Evolutionary conservation across 768 basidiomycete genomes (phyloP).

Genomic region (Boletus barrowsii): DNA sequence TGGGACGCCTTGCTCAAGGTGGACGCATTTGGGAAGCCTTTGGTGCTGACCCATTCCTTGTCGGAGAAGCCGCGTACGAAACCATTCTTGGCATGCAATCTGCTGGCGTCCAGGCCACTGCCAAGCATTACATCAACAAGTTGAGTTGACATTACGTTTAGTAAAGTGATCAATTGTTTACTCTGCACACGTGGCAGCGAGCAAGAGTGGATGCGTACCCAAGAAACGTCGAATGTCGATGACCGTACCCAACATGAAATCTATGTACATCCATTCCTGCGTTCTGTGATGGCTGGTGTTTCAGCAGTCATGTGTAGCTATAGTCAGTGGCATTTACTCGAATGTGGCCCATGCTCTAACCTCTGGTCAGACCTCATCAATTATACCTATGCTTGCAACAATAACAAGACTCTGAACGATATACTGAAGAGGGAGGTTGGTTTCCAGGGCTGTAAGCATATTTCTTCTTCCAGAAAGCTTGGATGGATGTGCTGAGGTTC

Average conservation of each 20-base stretch:
- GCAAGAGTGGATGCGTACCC: slow-evolving; percentile 35
- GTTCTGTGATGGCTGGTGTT: slow-evolving; percentile 62
- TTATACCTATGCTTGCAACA: slow-evolving; percentile 62
- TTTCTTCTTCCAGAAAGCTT: not conserved
- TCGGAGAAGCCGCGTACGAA: slow-evolving; percentile 74
- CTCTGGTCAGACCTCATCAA: slow-evolving; percentile 46
- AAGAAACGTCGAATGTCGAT: slow-evolving; percentile 38
- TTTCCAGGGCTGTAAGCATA: slow-evolving; percentile 56
- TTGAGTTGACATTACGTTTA: slow-evolving; percentile 31
- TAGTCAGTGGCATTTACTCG: slow-evolving; percentile 26
- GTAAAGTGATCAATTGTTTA: not conserved
- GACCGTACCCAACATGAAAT: slow-evolving; percentile 52
- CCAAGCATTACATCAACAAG: slow-evolving; percentile 80
- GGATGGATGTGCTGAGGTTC: not conserved
- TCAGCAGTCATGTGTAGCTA: slow-evolving; percentile 68
- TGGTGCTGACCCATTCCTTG: slow-evolving; percentile 83
- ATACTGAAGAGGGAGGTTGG: slow-evolving; percentile 63
- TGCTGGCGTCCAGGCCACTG: slow-evolving; percentile 82
- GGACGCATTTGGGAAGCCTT: slow-evolving; percentile 97
- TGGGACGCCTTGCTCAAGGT: slow-evolving; percentile 72
- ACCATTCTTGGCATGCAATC: slow-evolving; percentile 81
- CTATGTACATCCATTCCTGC: slow-evolving; percentile 55
- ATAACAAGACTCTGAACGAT: slow-evolving; percentile 55
- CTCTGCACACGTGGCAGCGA: slow-evolving; percentile 21
- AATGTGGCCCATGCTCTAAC: not conserved